Conservation (phyloP, 495 filamentous ascomycete species). For the Tetracladium setigerum region DNA sequence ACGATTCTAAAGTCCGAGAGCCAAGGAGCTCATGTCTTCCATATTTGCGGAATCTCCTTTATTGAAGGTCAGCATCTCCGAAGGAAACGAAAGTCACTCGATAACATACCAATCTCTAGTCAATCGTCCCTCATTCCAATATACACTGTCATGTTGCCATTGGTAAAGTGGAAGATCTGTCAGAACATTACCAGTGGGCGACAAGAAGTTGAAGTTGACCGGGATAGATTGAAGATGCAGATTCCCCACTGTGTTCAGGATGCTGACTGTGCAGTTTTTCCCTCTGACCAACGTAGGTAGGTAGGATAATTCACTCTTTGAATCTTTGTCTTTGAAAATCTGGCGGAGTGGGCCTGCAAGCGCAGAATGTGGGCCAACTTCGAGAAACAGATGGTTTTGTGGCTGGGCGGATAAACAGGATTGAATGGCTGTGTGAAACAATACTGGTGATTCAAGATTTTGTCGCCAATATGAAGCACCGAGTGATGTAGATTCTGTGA, state of each 20-base stretch:
- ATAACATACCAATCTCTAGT: constrained; percentile 26
- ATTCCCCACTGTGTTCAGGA: constrained; percentile 32
- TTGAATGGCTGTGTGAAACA: constrained; percentile 36
- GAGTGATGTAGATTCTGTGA: constrained; percentile 15
- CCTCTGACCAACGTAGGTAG: constrained; percentile 31
- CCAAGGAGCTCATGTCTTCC: constrained; percentile 48
- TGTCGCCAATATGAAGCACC: constrained; percentile 44
- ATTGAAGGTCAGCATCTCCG: background rate
- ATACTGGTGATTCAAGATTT: constrained; percentile 45
- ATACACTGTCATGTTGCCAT: constrained; percentile 42
- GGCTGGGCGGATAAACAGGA: constrained; percentile 17
- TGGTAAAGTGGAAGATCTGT: constrained; percentile 33
- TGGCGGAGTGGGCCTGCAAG: constrained; percentile 53
- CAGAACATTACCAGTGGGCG: constrained; percentile 25
- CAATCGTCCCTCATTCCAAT: constrained; percentile 44
- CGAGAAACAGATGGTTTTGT: constrained; percentile 24
- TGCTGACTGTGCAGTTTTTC: constrained; percentile 35
- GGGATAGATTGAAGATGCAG: constrained; percentile 33
- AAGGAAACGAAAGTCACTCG: too few species aligned
- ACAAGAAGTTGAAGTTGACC: constrained; percentile 28
- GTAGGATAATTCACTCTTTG: constrained; percentile 33
- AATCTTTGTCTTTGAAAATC: constrained; percentile 19
- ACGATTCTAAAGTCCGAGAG: constrained; percentile 34
- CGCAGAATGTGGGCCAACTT: constrained; percentile 55
- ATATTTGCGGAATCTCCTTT: constrained; percentile 35